Base-by-base conservation (phyloP, 441 rosid genomes). In the Capsella rubella region DNA sequence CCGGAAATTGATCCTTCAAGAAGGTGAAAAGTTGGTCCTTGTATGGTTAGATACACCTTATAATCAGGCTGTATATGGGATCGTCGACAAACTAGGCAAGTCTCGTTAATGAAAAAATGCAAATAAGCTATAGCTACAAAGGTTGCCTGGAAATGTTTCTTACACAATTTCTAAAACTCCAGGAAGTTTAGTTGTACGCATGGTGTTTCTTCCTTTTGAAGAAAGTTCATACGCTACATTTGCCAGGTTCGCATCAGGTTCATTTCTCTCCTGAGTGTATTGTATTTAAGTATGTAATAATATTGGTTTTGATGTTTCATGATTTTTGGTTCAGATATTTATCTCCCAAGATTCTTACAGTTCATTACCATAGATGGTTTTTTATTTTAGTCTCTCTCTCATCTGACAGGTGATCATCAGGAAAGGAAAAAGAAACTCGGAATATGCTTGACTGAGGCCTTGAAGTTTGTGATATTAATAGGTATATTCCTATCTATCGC, bases 201-300 rank as follows among this genome's bases (percentile, higher is more conserved):
- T 95, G 89, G 90, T 95, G 77, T 88, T 92, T 86, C 91, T 92
- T 77, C 99, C 98, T 10, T 91, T 92, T 52, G 97, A 95, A 85
- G 99, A 95, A 83, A 95, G 98, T 83, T 85, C 98, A 53, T 89
- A 85, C 81, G 81, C 90, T 72, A 90, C 91, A 72, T 95, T 91
- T 87, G 97, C 99, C 88, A 91, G 95, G 95, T 91, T 87, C 69
- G 94, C 95, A 70, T 85, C 99, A 92, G 98, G 99, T 92, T 86
- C 78, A 84, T 74, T 70, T 84, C 93, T 89, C 66, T 85, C 82
- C 84, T 84, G 73, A 32, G 65, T 82, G 66, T 31, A 43, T 46
- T 46, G 55, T 64, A 4, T n/a, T 57, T 13, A 10, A 60, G 27
- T 63, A 42, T 58, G 64, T 42, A 64, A 63, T 14, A 4, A 43